Conservation (phyloP, 805 yeast species). For the Kodamaea jinghongensis region DNA sequence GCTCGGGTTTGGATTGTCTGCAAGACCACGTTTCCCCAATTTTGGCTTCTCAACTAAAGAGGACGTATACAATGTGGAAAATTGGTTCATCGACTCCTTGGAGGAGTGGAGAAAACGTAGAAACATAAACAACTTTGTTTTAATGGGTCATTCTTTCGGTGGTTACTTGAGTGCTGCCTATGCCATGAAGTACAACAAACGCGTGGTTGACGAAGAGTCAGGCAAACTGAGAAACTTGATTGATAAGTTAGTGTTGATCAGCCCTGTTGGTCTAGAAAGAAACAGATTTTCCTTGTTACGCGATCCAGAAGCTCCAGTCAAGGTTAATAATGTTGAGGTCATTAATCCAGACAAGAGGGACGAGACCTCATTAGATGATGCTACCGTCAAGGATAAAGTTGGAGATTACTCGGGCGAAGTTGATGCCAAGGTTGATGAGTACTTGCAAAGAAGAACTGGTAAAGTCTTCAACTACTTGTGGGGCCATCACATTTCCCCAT, state of each 20-base stretch:
- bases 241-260: constrained; percentile 37
- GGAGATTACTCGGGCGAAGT: constrained; percentile 7
- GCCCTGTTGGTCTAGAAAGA: constrained; percentile 46
- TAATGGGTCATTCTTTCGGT: constrained; percentile 46
- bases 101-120: constrained; percentile 42
- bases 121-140: constrained; percentile 31
- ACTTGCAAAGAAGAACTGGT: constrained; percentile 15
- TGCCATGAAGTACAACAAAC: constrained; percentile 38
- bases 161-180: constrained; percentile 45
- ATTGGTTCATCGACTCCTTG: constrained; percentile 43
- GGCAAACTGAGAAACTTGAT: constrained; percentile 24
- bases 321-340: constrained; percentile 11
- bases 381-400: background rate
- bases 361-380: background rate
- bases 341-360: background rate
- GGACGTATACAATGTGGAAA: constrained; percentile 36
- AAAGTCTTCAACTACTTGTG: constrained; percentile 37
- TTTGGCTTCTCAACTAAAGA: constrained; percentile 28
- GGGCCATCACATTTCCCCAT: constrained; percentile 55
- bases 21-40: constrained; percentile 49
- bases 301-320: constrained; percentile 16
- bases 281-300: constrained; percentile 25
- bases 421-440: constrained; percentile 10
- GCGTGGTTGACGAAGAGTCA: constrained; percentile 14
- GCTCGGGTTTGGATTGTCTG: constrained; percentile 69